Evolutionary conservation across 1,284 basidiomycete species (phyloP), one percentile per base, ranked within the genome.

Genomic region (Ganoderma resinaceum): DNA sequence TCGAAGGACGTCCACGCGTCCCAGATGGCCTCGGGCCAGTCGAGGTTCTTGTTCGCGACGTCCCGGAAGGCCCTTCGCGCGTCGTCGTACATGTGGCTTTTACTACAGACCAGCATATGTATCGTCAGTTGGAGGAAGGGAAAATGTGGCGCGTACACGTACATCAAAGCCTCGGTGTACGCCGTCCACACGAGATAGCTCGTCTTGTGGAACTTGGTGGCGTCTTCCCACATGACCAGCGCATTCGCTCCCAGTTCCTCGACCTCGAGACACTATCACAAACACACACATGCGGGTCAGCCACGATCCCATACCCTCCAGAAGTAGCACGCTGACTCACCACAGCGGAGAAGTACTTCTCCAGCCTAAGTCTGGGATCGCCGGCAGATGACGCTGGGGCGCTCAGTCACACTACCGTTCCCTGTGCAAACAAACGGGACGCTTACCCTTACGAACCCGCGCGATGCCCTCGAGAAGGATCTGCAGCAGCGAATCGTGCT

Each of bases 21-120:
- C 88, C 95, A 95, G 6, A 99, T 83, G 2, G 91, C 92, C 79
- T 98, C 96, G 0, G 96, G 95, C 92, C 96, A 98, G 80, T 98
- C 96, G 52, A 97, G 75, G 57, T 90, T 86, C 77, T 91, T 92
- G 57, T 84, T 82, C 63, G 89, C 87, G 16, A 91, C 83, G 66
- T 90, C 86, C 26, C 82, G 81, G 80, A 93, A 96, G 4, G 89
- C 81, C 31, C 86, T 82, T 42, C 95, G 88, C 1, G 91, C 92
- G 62, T 86, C 81, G 14, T 87, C 84, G 68, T 89, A 81, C 70
- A 87, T 82, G 58, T 86, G 83, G 31, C 87, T 83, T 71, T 88
- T 89, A 65, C 90, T 93, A 67, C 0, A 66, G 29, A 20, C 53
- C 46, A 26, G 52, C 49, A 35, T 62, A 9, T 3, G 14, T 14